Evolutionary conservation across 208 protist genomes (phyloP).

Genomic region (Balamuthia mandrillaris): DNA sequence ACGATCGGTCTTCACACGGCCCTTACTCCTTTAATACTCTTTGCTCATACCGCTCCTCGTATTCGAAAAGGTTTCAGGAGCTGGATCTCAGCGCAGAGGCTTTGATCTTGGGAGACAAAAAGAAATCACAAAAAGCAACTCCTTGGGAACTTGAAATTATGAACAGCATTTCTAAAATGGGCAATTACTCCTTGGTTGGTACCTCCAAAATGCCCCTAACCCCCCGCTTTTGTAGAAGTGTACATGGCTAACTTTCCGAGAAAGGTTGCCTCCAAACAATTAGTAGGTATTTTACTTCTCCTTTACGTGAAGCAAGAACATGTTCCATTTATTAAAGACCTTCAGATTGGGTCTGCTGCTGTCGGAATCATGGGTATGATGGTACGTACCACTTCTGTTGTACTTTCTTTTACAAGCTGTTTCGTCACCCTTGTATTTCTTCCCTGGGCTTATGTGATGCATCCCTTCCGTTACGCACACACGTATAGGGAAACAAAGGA

Average conservation of each 20-base stretch:
- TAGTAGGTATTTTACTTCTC: slow-evolving; percentile 61
- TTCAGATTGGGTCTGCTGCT: slow-evolving; percentile 37
- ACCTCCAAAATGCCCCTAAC: neutral
- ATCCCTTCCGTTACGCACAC: neutral
- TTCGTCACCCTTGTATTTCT: neutral
- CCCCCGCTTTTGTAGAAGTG: neutral
- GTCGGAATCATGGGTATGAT: slow-evolving; percentile 70
- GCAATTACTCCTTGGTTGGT: slow-evolving; percentile 45
- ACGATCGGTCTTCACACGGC: neutral
- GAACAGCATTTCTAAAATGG: slow-evolving; percentile 23
- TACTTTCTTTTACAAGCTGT: neutral
- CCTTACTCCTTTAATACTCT: neutral
- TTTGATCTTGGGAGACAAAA: slow-evolving; percentile 53
- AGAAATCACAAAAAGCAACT: neutral
- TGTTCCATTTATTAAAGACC: slow-evolving; percentile 28
- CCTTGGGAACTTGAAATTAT: slow-evolving; percentile 54
- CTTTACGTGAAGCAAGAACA: slow-evolving; percentile 56
- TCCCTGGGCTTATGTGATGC: neutral
- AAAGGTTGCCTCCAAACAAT: slow-evolving; percentile 48
- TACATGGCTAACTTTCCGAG: neutral
- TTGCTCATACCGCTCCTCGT: neutral
- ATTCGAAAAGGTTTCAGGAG: slow-evolving; percentile 57
- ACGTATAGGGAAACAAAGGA: slow-evolving; percentile 32
- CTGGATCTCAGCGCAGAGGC: slow-evolving; percentile 59
- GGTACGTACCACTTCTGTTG: slow-evolving; percentile 49